Conservation (phyloP, 768 basidiomycete genomes). For the Tricholoma matsutake region DNA sequence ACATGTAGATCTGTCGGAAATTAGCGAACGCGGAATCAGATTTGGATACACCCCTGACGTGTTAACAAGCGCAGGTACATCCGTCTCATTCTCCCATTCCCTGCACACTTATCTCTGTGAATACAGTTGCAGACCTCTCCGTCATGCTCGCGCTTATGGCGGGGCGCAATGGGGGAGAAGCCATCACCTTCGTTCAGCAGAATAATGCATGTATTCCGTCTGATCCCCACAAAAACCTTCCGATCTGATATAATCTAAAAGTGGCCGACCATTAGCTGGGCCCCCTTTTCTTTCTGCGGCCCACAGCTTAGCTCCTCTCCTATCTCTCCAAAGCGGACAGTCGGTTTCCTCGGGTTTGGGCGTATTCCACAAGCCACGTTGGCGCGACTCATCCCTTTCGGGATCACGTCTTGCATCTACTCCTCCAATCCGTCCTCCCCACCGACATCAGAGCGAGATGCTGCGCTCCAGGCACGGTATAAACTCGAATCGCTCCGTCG, state of each 20-base stretch:
- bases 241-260: constrained; percentile 24
- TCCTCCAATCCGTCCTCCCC: constrained; percentile 51
- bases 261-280: constrained; percentile 82
- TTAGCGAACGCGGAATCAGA: constrained; percentile 58
- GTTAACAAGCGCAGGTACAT: constrained; percentile 81
- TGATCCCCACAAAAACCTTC: neutral
- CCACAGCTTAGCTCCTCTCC: constrained; percentile 65
- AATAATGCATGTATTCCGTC: constrained; percentile 50
- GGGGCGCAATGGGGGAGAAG: constrained; percentile 70
- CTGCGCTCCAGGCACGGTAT: constrained; percentile 27
- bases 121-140: constrained; percentile 80
- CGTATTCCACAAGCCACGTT: constrained; percentile 88
- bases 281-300: constrained; percentile 83
- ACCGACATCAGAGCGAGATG: constrained; percentile 42
- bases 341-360: constrained; percentile 94
- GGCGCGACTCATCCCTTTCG: constrained; percentile 77
- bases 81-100: neutral
- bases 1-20: constrained; percentile 66
- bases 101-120: neutral
- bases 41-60: constrained; percentile 95
- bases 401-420: constrained; percentile 73
- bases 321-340: constrained; percentile 54
- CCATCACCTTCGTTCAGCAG: constrained; percentile 59
- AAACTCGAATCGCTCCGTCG: constrained; percentile 44
- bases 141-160: constrained; percentile 96